Conservation (phyloP, 257 asterid species). For the Anisodus acutangulus region DNA sequence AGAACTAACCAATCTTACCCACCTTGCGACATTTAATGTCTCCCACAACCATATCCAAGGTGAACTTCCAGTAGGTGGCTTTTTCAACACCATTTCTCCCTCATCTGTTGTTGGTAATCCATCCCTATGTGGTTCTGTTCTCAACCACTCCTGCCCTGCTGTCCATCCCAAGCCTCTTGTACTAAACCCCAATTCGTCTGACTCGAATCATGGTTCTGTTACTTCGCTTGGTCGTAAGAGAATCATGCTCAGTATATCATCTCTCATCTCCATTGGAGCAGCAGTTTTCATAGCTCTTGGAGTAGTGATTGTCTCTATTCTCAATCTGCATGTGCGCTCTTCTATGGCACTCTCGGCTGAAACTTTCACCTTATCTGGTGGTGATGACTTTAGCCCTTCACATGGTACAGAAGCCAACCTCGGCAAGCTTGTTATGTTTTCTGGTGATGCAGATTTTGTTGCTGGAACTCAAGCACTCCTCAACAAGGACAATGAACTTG, state of each 20-base stretch:
- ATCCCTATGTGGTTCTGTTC: constrained; percentile 76
- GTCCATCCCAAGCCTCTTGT: constrained; percentile 87
- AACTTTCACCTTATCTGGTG: constrained; percentile 58
- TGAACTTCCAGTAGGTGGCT: constrained; percentile 82
- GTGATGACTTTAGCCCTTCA: constrained; percentile 71
- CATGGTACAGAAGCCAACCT: constrained; percentile 67
- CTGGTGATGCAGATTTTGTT: constrained; percentile 74
- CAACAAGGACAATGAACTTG: constrained; percentile 74
- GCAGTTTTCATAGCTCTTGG: constrained; percentile 85
- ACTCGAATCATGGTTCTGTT: constrained; percentile 52
- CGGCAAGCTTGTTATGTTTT: constrained; percentile 89
- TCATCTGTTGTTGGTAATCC: constrained; percentile 77
- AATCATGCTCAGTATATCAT: constrained; percentile 71
- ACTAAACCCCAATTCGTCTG: constrained; percentile 78
- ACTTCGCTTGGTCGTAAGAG: constrained; percentile 58
- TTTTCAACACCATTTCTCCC: constrained; percentile 69
- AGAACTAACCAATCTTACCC: constrained; percentile 67
- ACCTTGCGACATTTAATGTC: constrained; percentile 60
- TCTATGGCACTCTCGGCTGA: constrained; percentile 58
- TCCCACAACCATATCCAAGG: constrained; percentile 77
- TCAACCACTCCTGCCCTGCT: constrained; percentile 77
- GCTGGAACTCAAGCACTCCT: constrained; percentile 74
- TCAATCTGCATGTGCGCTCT: constrained; percentile 67
- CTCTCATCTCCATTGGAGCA: constrained; percentile 85
- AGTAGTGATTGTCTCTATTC: constrained; percentile 68